Evolutionary conservation across 2,329 filamentous ascomycete genomes (phyloP).

Genomic region (Emydomyces testavorans): DNA sequence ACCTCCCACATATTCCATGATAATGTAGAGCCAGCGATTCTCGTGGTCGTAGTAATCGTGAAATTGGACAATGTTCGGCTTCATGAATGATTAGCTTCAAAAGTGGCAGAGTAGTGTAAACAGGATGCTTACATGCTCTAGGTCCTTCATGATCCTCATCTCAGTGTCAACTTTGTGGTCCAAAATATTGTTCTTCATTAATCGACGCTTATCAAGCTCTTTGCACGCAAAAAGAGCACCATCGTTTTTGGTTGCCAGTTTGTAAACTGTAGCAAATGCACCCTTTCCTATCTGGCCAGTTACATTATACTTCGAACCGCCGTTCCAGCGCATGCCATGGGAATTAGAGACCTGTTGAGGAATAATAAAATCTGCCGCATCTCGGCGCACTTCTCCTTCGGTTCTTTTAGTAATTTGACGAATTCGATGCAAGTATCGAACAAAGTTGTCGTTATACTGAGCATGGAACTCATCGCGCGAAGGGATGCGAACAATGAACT

Average conservation of each 20-base stretch:
- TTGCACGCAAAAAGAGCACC: slow-evolving; percentile 82
- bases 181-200: slow-evolving; percentile 82
- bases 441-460: slow-evolving; percentile 57
- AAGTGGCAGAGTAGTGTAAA: background rate
- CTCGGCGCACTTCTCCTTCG: slow-evolving; percentile 8
- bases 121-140: slow-evolving; percentile 60
- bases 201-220: slow-evolving; percentile 82
- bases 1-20: slow-evolving; percentile 82
- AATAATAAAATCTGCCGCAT: slow-evolving; percentile 11
- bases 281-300: slow-evolving; percentile 76
- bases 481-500: slow-evolving; percentile 78
- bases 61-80: slow-evolving; percentile 85
- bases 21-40: slow-evolving; percentile 72
- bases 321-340: slow-evolving; percentile 65
- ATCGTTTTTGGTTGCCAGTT: slow-evolving; percentile 73
- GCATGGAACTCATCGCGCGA: slow-evolving; percentile 57
- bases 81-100: background rate
- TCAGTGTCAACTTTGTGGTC: slow-evolving; percentile 93
- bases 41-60: slow-evolving; percentile 77
- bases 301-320: slow-evolving; percentile 73
- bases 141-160: slow-evolving; percentile 84
- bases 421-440: slow-evolving; percentile 48
- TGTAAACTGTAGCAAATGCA: slow-evolving; percentile 88
- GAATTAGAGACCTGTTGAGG: slow-evolving; percentile 28
- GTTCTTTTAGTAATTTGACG: slow-evolving; percentile 17